Conservation (phyloP, 2,329 filamentous ascomycete genomes). For the Phyllosticta ampelicida region DNA sequence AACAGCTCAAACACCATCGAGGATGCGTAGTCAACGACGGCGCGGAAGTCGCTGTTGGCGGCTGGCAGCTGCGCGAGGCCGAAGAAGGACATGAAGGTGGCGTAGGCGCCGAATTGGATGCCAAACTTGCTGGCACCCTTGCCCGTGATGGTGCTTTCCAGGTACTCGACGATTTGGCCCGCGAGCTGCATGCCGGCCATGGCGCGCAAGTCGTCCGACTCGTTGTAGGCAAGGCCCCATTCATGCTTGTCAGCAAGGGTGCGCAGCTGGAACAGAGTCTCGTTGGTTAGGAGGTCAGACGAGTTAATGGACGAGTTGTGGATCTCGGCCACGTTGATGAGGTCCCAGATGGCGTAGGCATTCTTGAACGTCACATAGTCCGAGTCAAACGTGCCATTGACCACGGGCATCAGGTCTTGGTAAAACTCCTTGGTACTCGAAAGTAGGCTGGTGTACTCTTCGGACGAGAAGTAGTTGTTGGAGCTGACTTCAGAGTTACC, state of each 20-base stretch:
- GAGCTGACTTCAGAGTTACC: conserved; percentile 46
- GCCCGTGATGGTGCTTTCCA: conserved; percentile 33
- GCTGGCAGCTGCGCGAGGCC: conserved; percentile 43
- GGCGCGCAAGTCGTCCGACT: conserved; percentile 36
- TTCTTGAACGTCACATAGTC: conserved; percentile 47
- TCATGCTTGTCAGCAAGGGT: conserved; percentile 72
- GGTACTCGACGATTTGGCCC: conserved; percentile 33
- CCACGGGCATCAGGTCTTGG: conserved; percentile 38
- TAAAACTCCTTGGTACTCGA: conserved; percentile 45
- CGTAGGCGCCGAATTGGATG: conserved; percentile 53
- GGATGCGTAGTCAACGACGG: conserved; percentile 74
- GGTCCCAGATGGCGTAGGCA: conserved; percentile 53
- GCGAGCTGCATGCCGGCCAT: conserved; percentile 39
- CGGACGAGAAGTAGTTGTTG: conserved; percentile 46
- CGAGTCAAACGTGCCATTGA: conserved; percentile 41
- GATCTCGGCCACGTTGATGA: conserved; percentile 52
- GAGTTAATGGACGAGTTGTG: conserved; percentile 52
- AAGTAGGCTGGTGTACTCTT: conserved; percentile 38
- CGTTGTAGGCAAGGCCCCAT: conserved; percentile 73
- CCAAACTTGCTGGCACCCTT: conserved; percentile 32
- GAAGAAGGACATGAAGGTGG: conserved; percentile 50
- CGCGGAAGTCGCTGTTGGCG: conserved; percentile 54
- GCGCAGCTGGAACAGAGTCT: conserved; percentile 51
- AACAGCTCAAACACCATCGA: conserved; percentile 69
- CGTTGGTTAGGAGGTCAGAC: conserved; percentile 48